Evolutionary conservation across 345 rosid species (phyloP), one percentile per base, ranked within the genome.

Genomic region (Gossypium ekmanianum): DNA sequence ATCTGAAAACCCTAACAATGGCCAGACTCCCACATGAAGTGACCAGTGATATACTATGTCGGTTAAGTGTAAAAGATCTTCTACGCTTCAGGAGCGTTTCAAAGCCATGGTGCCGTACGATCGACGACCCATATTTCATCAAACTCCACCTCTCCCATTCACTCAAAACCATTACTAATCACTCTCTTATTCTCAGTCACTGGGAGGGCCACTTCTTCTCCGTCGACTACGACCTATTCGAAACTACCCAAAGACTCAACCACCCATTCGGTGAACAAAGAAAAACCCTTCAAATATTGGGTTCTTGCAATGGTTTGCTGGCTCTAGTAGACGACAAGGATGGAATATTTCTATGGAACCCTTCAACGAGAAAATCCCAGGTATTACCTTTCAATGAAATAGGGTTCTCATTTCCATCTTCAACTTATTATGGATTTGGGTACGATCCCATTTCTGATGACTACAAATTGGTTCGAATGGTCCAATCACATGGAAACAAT

Each of bases 261-360:
- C 79, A 78, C 75, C 87, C 87, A 11, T 71, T 84, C 27, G 78
- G 68, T 24, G 76, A 16, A 62, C 16, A 39, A 43, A 47, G 79
- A 24, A 75, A 76, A 48, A 78, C 78, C 1, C 81, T 84, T 47
- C 81, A 83, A 72, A 81, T 78, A 0, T 47, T 83, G 11, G 88
- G 88, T 1, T 84, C 85, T 12, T 82, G 76, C 27, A 75, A 86
- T 47, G 89, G 91, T 18, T 68, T 88, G 71, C 45, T 86, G 3
- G 82, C 77, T 61, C 52, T 86, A 54, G 65, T 81, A 11, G 82
- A 76, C 76, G 79, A 81, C 18, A 85, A 79, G 4, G 81, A 80
- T 7, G 79, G 81, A 57, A 47, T 83, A 50, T 76, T 74, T 5
- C 18, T 86, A 0, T 86, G 79, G 73, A 86, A 88, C 47, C 80